Percentiles rank a stretch among this genome's conserved stretches.
Evolutionary conservation across 2,329 filamentous ascomycete genomes (phyloP).

Genomic region (Aaosphaeria pasadenensis): DNA sequence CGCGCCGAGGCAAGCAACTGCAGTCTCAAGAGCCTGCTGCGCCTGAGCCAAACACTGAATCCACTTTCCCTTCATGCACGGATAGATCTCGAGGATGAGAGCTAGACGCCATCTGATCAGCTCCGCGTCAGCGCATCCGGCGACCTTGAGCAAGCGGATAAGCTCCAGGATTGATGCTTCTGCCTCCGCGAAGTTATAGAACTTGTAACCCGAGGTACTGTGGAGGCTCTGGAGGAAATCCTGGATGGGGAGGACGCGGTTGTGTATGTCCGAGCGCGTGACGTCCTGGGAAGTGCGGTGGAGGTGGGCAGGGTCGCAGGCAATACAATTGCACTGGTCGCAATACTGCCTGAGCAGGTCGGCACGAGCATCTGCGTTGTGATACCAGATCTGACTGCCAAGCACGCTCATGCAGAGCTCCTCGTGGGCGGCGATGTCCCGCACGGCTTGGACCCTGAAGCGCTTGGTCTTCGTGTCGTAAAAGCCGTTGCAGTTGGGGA

Average conservation of each 20-base stretch:
- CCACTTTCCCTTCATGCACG: neutral
- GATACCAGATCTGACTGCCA: neutral
- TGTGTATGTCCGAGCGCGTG: neutral
- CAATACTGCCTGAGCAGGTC: slow-evolving; percentile 6
- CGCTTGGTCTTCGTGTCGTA: neutral
- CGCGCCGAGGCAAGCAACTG: slow-evolving; percentile 1
- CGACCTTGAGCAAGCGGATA: neutral
- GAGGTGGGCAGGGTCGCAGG: slow-evolving; percentile 1
- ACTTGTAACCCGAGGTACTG: neutral
- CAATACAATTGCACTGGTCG: slow-evolving; percentile 1
- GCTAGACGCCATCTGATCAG: neutral
- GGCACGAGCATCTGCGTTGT: neutral
- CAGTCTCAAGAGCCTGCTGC: neutral
- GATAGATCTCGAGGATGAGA: neutral
- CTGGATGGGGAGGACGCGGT: neutral
- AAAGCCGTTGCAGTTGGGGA: slow-evolving; percentile 3
- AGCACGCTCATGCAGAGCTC: neutral
- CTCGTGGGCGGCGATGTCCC: neutral
- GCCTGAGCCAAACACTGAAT: neutral
- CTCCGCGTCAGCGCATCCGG: slow-evolving; percentile 3
- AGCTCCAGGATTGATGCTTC: neutral
- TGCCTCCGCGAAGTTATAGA: neutral
- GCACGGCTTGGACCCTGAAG: slow-evolving; percentile 2
- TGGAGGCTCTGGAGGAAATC: neutral
- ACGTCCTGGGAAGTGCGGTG: neutral